Percentiles rank a stretch among this genome's conserved stretches.
Evolutionary conservation across 1,284 basidiomycete genomes (phyloP).

Genomic region (Rhodofomes roseus): DNA sequence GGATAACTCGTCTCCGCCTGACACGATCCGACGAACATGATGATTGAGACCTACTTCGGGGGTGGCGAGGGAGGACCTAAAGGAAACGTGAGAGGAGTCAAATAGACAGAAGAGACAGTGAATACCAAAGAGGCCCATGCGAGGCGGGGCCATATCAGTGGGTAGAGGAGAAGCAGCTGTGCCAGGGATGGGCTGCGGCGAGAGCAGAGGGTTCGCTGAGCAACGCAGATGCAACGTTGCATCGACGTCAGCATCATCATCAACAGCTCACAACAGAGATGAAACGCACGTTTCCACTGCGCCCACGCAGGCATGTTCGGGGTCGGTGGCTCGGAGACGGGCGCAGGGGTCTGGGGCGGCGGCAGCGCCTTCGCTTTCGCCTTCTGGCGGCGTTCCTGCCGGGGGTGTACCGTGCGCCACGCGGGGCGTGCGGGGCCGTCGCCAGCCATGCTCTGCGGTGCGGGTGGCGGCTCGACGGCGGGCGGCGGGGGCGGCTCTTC

Average conservation of each 20-base stretch:
- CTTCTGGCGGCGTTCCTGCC: conserved; percentile 42
- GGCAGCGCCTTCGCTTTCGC: conserved; percentile 40
- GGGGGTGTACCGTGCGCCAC: conserved; percentile 68
- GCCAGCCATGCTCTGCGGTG: conserved; percentile 32
- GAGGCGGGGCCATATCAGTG: conserved; percentile 36
- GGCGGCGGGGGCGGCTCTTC: conserved; percentile 15
- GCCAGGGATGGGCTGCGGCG: conserved; percentile 41
- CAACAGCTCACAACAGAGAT: background rate
- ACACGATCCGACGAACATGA: background rate
- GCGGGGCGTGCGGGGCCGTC: conserved; percentile 55
- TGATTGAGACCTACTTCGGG: conserved; percentile 37
- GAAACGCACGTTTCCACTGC: conserved; percentile 65
- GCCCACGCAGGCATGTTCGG: conserved; percentile 66
- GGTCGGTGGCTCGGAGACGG: conserved; percentile 37
- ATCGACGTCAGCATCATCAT: background rate
- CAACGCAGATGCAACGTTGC: conserved; percentile 3
- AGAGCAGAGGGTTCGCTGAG: conserved; percentile 52
- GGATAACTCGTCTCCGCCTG: no score
- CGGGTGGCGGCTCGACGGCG: conserved; percentile 18
- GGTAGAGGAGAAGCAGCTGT: conserved; percentile 33
- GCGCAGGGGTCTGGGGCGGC: conserved; percentile 34
- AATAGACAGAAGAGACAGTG: background rate
- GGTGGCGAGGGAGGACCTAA: conserved; percentile 57
- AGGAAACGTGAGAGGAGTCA: background rate
- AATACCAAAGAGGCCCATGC: conserved; percentile 62